These are phyloP conservation scores for Cryphonectria radicalis DNA, from an alignment of 2,329 filamentous ascomycete species.

Conservation along the genomic window DNA sequence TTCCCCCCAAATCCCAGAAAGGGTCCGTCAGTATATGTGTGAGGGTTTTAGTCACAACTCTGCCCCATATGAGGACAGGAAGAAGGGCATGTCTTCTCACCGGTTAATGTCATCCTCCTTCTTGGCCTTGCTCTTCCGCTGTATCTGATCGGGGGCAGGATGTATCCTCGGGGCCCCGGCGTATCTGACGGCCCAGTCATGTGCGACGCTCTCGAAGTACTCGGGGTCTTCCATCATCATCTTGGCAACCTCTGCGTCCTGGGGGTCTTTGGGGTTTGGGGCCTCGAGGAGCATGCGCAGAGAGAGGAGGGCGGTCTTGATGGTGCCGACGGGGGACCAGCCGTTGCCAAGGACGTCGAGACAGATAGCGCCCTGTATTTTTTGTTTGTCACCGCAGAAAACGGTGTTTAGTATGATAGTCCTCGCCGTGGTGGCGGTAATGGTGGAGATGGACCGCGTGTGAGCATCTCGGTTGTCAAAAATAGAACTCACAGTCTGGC, in stretches of 20 bases:
- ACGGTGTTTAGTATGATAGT: neutral
- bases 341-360: slow-evolving; percentile 87
- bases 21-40: slow-evolving; percentile 22
- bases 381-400: neutral
- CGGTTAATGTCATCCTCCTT: slow-evolving; percentile 59
- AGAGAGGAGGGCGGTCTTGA: slow-evolving; percentile 92
- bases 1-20: neutral
- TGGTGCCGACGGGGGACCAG: slow-evolving; percentile 95
- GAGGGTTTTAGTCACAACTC: neutral
- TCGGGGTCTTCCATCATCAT: slow-evolving; percentile 84
- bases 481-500: slow-evolving; percentile 72
- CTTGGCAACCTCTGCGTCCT: slow-evolving; percentile 91
- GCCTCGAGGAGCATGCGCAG: slow-evolving; percentile 90
- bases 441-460: neutral
- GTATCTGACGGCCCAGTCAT: slow-evolving; percentile 87
- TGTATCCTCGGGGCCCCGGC: slow-evolving; percentile 70
- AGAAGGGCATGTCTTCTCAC: slow-evolving; percentile 33
- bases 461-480: neutral
- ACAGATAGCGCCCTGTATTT: slow-evolving; percentile 84
- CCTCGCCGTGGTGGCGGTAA: neutral
- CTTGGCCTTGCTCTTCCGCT: slow-evolving; percentile 55
- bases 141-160: slow-evolving; percentile 42
- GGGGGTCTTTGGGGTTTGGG: slow-evolving; percentile 93
- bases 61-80: no score
- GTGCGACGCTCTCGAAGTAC: slow-evolving; percentile 78